These are phyloP conservation scores for Phylloporus sp. DNA, from an alignment of 1,284 basidiomycete genomes.

Conservation along the genomic window DNA sequence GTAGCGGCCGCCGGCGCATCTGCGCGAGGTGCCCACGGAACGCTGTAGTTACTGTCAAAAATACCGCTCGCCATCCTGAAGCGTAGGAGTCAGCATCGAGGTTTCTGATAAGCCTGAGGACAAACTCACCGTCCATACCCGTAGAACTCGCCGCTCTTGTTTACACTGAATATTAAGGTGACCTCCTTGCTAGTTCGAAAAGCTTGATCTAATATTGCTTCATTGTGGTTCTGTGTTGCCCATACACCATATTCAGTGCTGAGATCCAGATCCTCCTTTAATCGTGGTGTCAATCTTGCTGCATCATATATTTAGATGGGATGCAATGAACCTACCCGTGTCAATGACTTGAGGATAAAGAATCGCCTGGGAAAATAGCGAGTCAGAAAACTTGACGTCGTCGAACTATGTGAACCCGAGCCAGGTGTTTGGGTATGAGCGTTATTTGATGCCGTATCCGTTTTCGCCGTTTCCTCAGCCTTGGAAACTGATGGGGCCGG, in stretches of 20 bases:
- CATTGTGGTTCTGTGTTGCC: conserved; percentile 95
- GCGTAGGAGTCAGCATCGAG: conserved; percentile 6
- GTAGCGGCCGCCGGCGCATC: conserved; percentile 41
- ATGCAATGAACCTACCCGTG: conserved; percentile 71
- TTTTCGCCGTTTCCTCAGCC: conserved; percentile 42
- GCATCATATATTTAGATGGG: neutral
- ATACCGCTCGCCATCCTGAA: conserved; percentile 69
- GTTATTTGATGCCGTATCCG: neutral
- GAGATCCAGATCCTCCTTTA: conserved; percentile 80
- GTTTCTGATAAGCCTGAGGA: neutral
- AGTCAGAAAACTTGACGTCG: conserved; percentile 73
- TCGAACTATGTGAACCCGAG: conserved; percentile 69
- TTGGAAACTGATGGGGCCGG: conserved; percentile 41
- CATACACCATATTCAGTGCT: conserved; percentile 85
- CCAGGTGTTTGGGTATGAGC: conserved; percentile 56
- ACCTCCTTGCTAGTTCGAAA: conserved; percentile 88
- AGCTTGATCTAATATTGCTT: conserved; percentile 87
- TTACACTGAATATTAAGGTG: conserved; percentile 89
- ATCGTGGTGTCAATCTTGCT: conserved; percentile 16
- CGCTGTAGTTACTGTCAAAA: conserved; percentile 49
- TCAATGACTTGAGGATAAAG: conserved; percentile 92
- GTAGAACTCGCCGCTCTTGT: conserved; percentile 90
- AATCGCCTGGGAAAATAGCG: conserved; percentile 85
- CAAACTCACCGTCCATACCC: conserved; percentile 78
- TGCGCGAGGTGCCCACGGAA: conserved; percentile 62